Percentiles rank a stretch among this genome's conserved stretches.
Conservation (phyloP, 1,139 yeast species). For the Geotrichum klebahnii region DNA sequence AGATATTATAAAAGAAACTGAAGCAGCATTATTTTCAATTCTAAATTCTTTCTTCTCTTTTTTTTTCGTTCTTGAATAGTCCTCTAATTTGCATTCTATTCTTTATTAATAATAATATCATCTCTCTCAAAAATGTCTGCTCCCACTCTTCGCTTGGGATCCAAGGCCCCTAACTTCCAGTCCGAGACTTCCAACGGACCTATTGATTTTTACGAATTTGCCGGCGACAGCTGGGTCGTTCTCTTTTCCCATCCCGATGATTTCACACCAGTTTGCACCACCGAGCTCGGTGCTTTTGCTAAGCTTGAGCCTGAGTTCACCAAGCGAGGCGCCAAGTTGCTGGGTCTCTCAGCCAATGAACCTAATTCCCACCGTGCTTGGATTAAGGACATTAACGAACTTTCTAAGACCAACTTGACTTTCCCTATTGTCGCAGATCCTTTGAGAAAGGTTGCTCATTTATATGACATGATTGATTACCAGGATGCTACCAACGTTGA, state of each 20-base stretch:
- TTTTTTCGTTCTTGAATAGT: background rate
- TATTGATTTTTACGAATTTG: slow-evolving; percentile 69
- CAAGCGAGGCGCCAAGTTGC: slow-evolving; percentile 68
- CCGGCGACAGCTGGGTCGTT: slow-evolving; percentile 72
- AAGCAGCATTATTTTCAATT: too few relatives aligned
- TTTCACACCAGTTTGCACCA: slow-evolving; percentile 86
- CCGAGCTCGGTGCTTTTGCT: slow-evolving; percentile 85
- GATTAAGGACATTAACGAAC: slow-evolving; percentile 80
- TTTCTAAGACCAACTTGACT: slow-evolving; percentile 58
- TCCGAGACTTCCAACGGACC: slow-evolving; percentile 72
- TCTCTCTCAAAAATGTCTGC: slow-evolving; percentile 20
- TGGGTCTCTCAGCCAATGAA: slow-evolving; percentile 75
- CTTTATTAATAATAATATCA: too few relatives aligned
- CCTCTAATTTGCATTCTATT: too few relatives aligned
- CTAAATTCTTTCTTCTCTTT: too few relatives aligned
- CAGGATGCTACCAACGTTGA: slow-evolving; percentile 60
- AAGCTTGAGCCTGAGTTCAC: slow-evolving; percentile 77
- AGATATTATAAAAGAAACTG: too few relatives aligned
- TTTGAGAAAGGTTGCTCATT: slow-evolving; percentile 60
- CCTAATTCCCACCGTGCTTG: slow-evolving; percentile 68
- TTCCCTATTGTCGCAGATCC: slow-evolving; percentile 84
- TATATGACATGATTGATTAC: slow-evolving; percentile 74
- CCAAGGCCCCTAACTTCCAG: slow-evolving; percentile 75
- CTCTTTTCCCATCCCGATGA: slow-evolving; percentile 85
- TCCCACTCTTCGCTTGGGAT: slow-evolving; percentile 49